phyloP scores from a whole-genome alignment of 345 rosid genomes.

The Pugionium dolabratum region DNA sequence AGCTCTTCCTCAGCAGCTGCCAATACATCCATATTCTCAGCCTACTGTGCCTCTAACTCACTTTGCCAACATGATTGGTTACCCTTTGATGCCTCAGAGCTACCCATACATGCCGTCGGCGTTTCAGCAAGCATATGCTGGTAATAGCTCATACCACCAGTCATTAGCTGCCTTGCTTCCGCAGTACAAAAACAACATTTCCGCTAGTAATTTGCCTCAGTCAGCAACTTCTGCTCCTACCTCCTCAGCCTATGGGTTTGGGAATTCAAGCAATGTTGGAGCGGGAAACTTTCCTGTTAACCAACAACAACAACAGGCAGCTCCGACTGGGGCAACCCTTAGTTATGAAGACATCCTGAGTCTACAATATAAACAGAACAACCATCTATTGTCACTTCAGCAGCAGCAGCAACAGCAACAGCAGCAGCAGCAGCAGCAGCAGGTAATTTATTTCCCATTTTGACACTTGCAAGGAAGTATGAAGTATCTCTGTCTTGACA shows the following conservation, averaged over 20 bases:
- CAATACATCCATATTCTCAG: slow-evolving; percentile 84
- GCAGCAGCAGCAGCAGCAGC: slow-evolving; percentile 7
- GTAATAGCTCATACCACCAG: slow-evolving; percentile 75
- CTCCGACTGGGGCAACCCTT: slow-evolving; percentile 61
- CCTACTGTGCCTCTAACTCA: slow-evolving; percentile 77
- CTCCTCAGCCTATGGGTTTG: slow-evolving; percentile 76
- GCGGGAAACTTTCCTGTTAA: slow-evolving; percentile 71
- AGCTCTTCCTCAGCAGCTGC: slow-evolving; percentile 30
- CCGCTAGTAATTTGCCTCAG: slow-evolving; percentile 80
- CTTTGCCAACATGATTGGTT: slow-evolving; percentile 32
- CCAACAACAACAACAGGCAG: slow-evolving; percentile 49
- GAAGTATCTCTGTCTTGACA: slow-evolving; percentile 8
- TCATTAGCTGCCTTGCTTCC: slow-evolving; percentile 78
- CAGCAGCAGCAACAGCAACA: slow-evolving; percentile 45
- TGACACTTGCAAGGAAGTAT: neutral
- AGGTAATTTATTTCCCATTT: slow-evolving; percentile 11
- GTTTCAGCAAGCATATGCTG: slow-evolving; percentile 57
- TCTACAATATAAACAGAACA: slow-evolving; percentile 81
- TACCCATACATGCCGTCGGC: slow-evolving; percentile 52
- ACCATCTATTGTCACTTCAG: slow-evolving; percentile 71
- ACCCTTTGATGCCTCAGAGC: slow-evolving; percentile 83
- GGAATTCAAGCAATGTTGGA: slow-evolving; percentile 63
- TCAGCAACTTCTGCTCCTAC: slow-evolving; percentile 60
- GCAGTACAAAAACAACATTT: slow-evolving; percentile 75
- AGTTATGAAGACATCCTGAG: slow-evolving; percentile 71